Evolutionary conservation across 106 monocot species (phyloP).

Genomic region (Chionographis japonica): DNA sequence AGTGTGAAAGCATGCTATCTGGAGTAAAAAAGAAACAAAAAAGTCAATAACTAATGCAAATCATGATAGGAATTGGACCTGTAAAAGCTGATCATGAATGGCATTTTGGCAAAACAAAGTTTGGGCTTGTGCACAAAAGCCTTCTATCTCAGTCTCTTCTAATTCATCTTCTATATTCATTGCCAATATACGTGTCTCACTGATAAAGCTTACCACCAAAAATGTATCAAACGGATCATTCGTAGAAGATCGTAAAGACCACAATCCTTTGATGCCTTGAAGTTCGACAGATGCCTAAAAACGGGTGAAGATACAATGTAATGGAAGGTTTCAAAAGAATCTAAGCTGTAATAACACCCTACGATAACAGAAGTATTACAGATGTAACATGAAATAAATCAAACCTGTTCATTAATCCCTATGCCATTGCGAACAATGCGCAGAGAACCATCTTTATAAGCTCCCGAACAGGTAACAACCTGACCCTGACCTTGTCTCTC

Average conservation of each 20-base stretch:
- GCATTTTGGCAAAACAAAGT: conserved; percentile 97
- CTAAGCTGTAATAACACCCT: neutral
- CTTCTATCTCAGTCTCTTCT: conserved; percentile 99
- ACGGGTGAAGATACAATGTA: conserved; percentile 4
- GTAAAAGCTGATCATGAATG: conserved; percentile 79
- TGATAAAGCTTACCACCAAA: conserved; percentile 97
- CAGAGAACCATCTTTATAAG: conserved; percentile 96
- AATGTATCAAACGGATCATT: conserved; percentile 84
- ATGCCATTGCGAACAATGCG: conserved; percentile 95
- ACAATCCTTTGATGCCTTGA: conserved; percentile 97
- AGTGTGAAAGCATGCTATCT: conserved; percentile 6
- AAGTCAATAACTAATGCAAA: too few species aligned
- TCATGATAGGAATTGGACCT: conserved; percentile 35
- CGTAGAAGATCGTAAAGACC: conserved; percentile 79
- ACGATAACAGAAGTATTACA: neutral
- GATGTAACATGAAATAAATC: conserved; percentile 3
- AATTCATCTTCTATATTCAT: conserved; percentile 99
- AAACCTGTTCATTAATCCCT: conserved; percentile 96
- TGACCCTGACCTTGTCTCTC: conserved; percentile 99
- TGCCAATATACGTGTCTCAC: conserved; percentile 88
- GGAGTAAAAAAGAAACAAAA: neutral
- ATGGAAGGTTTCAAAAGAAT: neutral
- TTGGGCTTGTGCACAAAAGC: conserved; percentile 80
- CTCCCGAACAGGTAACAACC: conserved; percentile 97
- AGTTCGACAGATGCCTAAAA: conserved; percentile 92